Evolutionary conservation across 2,329 filamentous ascomycete species (phyloP), one percentile per base, ranked within the genome.

Genomic region (Cercospora nicotianae): DNA sequence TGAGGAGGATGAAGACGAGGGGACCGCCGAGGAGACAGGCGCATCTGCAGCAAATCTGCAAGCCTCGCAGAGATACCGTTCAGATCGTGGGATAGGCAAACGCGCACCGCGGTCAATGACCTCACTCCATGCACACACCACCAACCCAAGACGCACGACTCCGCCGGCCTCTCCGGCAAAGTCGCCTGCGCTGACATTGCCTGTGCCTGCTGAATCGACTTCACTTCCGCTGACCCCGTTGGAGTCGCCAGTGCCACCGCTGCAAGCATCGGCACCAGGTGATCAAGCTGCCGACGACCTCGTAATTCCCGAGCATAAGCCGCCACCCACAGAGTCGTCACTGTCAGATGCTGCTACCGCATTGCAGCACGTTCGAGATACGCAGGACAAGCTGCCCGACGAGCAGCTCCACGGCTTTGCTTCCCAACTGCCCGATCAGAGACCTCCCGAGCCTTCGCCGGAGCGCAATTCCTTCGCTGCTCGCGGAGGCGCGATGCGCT

Each of bases 1-100:
- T n/a, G 95, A 98, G 80, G 92, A 95, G 81, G 91, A 90, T 64
- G 93, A 96, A 76, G 93, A 96, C 80, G 87, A 70, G 28, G 73
- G 36, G 36, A 7, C 36, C 16, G 73, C 57, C 6, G 33, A 69
- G 3, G 58, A 65, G 13, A 59, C 60, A 20, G 66, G 36, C 31
- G 64, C 60, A 10, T 61, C 67, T 18, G 61, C 69, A n/a, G 69
- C 60, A 16, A 73, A 33, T 63, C 68, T 60, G 68, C 71, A 64
- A 60, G 51, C 68, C 20, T 70, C 75, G 16, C 72, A 71, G 53
- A 69, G 74, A 55, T 71, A 73, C 62, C 73, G 75, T 51, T 65
- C 72, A 59, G 75, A 76, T 60, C 73, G 63, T 60, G 63, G 64
- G 3, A 68, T 65, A 31, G 45, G 63, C 13, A 67, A 70, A 66